Percentiles rank a stretch among this genome's conserved stretches.
phyloP scores from a whole-genome alignment of 805 yeast species.

The Wickerhamiella hasegawae region DNA sequence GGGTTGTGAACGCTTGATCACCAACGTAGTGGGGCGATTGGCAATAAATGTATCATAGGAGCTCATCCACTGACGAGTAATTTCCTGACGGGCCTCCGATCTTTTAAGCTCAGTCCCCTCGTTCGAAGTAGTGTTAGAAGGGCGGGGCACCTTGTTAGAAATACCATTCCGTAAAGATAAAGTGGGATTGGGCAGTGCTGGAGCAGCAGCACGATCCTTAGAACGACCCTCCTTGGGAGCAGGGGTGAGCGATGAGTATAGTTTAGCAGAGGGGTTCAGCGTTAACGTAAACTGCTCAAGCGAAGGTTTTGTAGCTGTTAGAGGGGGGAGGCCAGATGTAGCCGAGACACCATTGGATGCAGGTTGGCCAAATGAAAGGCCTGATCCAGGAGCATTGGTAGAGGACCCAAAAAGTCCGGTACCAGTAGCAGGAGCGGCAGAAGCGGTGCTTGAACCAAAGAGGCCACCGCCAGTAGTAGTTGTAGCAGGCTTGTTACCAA shows the following conservation, averaged over 20 bases:
- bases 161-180: not conserved
- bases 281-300: conserved; percentile 18
- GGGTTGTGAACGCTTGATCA: conserved; percentile 6
- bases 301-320: conserved; percentile 9
- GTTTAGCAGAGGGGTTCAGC: conserved; percentile 12
- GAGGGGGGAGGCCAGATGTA: not conserved
- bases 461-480: not conserved
- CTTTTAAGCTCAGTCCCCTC: not conserved
- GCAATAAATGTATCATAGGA: conserved; percentile 13
- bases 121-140: not conserved
- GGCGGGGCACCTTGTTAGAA: not conserved
- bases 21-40: conserved; percentile 14
- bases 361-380: too few species aligned
- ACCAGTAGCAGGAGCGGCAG: not conserved
- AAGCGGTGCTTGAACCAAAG: not conserved
- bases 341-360: too few species aligned
- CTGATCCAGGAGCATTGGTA: too few species aligned
- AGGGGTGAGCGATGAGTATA: conserved; percentile 13
- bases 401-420: not conserved
- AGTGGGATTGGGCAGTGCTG: not conserved
- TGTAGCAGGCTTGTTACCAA: too few species aligned
- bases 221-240: conserved; percentile 2
- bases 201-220: too few species aligned
- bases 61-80: conserved; percentile 12
- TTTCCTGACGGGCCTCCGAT: too few species aligned